Base-by-base conservation (phyloP, 108 stramenopile genomes). In the Discostella stelligeroides region DNA sequence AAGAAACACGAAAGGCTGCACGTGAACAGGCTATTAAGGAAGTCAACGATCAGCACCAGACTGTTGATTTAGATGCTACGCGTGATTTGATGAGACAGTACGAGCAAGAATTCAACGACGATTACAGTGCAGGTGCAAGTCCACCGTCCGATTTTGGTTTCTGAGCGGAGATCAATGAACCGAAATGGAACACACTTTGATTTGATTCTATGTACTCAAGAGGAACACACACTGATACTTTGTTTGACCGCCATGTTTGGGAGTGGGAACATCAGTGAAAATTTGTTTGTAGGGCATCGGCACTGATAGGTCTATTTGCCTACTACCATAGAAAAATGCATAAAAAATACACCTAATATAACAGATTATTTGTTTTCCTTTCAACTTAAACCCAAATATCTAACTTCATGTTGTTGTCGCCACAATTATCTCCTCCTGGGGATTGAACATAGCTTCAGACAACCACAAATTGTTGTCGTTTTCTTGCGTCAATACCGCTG, bases 141-240 rank as follows among this genome's bases (percentile, higher is more conserved):
- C 90, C 93, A 43, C 82, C 85, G 11, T 92, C 93, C n/a, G 93
- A 95, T 66, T 95, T 90, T 85, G 93, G 93, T n/a, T 94, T 94
- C 71, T 94, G 55, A 77, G 20, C n/a, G 15, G 23, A 34, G 24
- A 47, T 54, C 15, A 20, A 20, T 49, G 17, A 18, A 49, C 50
- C 24, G 10, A 25, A 54, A 25, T 15, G 28, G 4, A 25, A 53
- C 42, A 37, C 57, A 25, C 47, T 61, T 61, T 37, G n/a, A n/a
- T n/a, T n/a, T n/a, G n/a, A n/a, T n/a, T 54, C 15, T 14, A 20
- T 49, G 17, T 38, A 49, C 50, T 28, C 28, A 25, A 54, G 28
- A 25, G 28, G 4, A 25, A 53, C 42, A 37, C 57, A 25, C 47
- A n/a, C n/a, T n/a, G n/a, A n/a, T n/a, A n/a, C n/a, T n/a, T 61